Conservation (phyloP, 1,139 yeast genomes). For the Groenewaldozyma sp. region DNA sequence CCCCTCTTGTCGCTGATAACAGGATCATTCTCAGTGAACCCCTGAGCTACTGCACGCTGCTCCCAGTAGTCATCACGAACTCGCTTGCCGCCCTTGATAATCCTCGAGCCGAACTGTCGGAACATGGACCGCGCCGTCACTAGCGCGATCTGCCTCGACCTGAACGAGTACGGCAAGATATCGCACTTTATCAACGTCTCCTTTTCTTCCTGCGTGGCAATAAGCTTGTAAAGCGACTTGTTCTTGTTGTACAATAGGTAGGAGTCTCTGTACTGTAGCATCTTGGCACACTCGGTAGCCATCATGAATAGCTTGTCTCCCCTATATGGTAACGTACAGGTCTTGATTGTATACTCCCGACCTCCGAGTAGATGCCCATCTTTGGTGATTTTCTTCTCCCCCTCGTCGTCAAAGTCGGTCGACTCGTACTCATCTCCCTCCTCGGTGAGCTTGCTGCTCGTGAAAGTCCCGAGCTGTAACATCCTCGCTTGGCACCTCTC, state of each 20-base stretch:
- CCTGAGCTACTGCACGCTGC: conserved; percentile 49
- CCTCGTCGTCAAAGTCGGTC: conserved; percentile 39
- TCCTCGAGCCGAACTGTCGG: conserved; percentile 63
- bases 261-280: conserved; percentile 56
- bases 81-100: conserved; percentile 53
- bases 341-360: conserved; percentile 47
- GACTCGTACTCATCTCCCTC: conserved; percentile 31
- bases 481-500: conserved; percentile 7
- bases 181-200: conserved; percentile 47
- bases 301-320: conserved; percentile 50
- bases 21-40: conserved; percentile 39
- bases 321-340: conserved; percentile 46
- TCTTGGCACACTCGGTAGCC: conserved; percentile 62
- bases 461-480: conserved; percentile 20
- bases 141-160: conserved; percentile 57
- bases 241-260: conserved; percentile 56
- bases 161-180: conserved; percentile 52
- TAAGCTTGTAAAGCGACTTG: conserved; percentile 45
- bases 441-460: conserved; percentile 20
- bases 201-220: conserved; percentile 52
- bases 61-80: conserved; percentile 79
- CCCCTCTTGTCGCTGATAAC: conserved; percentile 29
- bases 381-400: conserved; percentile 45
- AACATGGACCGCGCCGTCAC: conserved; percentile 56
- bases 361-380: conserved; percentile 50